A percentile compares a stretch with the other conserved stretches of the same genome.
These are phyloP conservation scores for Populus trichocarpa DNA, from an alignment of 441 rosid species.

Conservation along the genomic window DNA sequence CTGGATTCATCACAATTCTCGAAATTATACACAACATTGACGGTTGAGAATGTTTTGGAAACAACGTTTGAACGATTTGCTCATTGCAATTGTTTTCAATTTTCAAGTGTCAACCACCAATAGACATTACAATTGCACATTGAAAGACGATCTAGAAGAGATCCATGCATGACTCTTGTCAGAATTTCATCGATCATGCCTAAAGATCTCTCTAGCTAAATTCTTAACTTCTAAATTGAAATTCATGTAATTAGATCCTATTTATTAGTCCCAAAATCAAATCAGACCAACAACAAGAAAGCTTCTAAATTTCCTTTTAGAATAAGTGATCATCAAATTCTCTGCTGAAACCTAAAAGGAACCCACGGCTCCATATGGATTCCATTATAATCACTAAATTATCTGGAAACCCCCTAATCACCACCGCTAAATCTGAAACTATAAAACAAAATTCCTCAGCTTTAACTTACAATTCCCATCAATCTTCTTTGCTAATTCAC, in stretches of 20 bases:
- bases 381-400: not conserved
- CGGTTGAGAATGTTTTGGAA: not conserved
- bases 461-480: not conserved
- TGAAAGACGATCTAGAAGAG: not conserved
- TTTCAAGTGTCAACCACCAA: not conserved
- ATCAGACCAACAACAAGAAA: not conserved
- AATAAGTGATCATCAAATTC: not conserved
- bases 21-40: no score
- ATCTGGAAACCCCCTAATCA: not conserved
- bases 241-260: not conserved
- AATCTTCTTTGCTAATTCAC: no score
- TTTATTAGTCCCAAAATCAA: not conserved
- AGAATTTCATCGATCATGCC: no score
- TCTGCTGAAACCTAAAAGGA: no score
- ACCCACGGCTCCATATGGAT: no score
- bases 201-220: no score
- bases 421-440: no score
- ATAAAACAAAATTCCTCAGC: no score
- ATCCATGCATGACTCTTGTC: no score
- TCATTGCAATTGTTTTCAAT: no score
- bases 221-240: not conserved
- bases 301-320: not conserved
- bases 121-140: not conserved
- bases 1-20: not conserved
- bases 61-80: not conserved